Percentiles rank a stretch among this genome's conserved stretches.
Evolutionary conservation across 1,284 basidiomycete genomes (phyloP).

Genomic region (Malassezia arunalokei): DNA sequence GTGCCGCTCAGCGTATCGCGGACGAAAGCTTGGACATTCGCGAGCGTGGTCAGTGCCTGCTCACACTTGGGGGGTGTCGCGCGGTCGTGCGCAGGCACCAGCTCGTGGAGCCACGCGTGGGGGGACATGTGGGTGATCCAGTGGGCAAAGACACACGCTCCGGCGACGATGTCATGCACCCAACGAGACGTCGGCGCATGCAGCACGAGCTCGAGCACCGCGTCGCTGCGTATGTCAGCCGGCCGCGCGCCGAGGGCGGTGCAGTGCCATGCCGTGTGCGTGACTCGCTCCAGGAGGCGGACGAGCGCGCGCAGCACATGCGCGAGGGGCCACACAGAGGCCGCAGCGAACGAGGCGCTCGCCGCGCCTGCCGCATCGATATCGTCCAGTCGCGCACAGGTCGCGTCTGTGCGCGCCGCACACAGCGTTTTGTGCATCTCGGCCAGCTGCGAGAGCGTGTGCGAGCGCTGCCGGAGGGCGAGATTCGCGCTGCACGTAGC

Average conservation of each 20-base stretch:
- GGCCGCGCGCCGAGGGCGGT: neutral
- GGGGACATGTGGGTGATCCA: neutral
- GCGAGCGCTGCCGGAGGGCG: neutral
- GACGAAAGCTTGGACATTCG: neutral
- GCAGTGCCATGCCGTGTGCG: neutral
- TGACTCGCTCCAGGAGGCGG: neutral
- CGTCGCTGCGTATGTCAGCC: neutral
- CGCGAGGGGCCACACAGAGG: neutral
- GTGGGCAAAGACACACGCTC: neutral
- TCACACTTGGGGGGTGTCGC: neutral
- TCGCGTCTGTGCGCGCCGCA: constrained; percentile 1
- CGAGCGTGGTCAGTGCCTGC: neutral
- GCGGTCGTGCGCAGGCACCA: neutral
- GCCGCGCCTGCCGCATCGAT: neutral
- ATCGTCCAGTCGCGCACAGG: neutral
- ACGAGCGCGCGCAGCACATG: neutral
- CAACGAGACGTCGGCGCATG: neutral
- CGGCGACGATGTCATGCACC: constrained; percentile 1
- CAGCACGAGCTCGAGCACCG: constrained; percentile 3
- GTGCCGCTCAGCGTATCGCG: neutral
- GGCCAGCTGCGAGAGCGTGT: neutral
- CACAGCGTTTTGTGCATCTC: neutral
- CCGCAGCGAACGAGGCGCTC: constrained; percentile 1
- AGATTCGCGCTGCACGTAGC: neutral
- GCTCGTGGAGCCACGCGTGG: neutral